Percentiles rank a stretch among this genome's conserved stretches.
Conservation (phyloP, 371 early-diverging fungal genomes). For the Syncephalastrum sp. region DNA sequence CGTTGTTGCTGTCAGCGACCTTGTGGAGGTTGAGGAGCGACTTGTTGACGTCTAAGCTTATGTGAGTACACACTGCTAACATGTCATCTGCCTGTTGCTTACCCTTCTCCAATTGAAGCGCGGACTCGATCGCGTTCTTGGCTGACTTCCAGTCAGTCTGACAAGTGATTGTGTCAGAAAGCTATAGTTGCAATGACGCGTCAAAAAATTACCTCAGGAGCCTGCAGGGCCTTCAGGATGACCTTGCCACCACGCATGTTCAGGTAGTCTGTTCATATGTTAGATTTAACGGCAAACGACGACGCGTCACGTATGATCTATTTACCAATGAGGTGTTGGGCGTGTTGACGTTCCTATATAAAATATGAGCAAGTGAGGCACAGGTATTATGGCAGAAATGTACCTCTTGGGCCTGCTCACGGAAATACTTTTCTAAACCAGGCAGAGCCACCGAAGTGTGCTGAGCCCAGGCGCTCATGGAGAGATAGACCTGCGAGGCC, state of each 20-base stretch:
- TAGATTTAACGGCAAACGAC: neutral
- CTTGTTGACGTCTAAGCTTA: slow-evolving; percentile 61
- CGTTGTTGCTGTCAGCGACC: slow-evolving; percentile 57
- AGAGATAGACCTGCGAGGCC: slow-evolving; percentile 59
- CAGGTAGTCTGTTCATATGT: slow-evolving; percentile 37
- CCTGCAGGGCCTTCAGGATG: slow-evolving; percentile 46
- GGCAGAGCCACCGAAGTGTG: slow-evolving; percentile 57
- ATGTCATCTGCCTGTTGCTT: slow-evolving; percentile 6
- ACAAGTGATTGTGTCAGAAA: neutral
- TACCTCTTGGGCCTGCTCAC: slow-evolving; percentile 53
- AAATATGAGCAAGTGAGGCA: neutral
- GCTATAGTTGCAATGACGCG: neutral
- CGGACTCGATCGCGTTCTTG: slow-evolving; percentile 63
- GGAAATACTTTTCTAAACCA: slow-evolving; percentile 62
- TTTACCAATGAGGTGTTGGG: slow-evolving; percentile 49
- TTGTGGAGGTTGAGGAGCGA: slow-evolving; percentile 65
- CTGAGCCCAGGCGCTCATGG: slow-evolving; percentile 61
- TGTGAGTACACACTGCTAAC: neutral
- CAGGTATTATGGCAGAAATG: slow-evolving; percentile 1
- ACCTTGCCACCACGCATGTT: slow-evolving; percentile 60
- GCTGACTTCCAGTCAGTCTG: slow-evolving; percentile 66
- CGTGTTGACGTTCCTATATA: slow-evolving; percentile 57
- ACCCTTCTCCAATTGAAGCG: slow-evolving; percentile 69
- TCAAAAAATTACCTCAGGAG: slow-evolving; percentile 41
- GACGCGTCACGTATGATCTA: neutral